Base-by-base conservation (phyloP, 305 asterid species). In the Fraxinus latifolia region DNA sequence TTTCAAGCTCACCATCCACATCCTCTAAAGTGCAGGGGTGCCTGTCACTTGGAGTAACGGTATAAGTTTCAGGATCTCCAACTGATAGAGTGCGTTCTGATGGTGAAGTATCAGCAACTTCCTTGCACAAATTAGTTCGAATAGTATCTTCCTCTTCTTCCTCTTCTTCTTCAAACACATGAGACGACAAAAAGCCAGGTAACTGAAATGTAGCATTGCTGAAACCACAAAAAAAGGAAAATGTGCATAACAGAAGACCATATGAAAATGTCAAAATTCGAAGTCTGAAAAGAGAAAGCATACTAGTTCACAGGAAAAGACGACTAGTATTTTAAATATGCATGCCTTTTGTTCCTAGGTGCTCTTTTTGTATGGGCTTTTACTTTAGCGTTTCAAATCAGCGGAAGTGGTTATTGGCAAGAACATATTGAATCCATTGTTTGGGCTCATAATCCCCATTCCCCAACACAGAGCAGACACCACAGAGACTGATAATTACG, bases 1-100 rank as follows among this genome's bases (percentile, higher is more conserved):
- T 95, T 87, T 95, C 99, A 83, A 94, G 99, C 91, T 94, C 99
- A 74, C 97, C 98, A 71, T 95, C 98, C 5, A 95, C 99, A 82
- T 93, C 97, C 88, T 95, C 97, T 86, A 95, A 89, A 68, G 91
- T 90, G 88, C 89, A 88, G 87, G 91, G 97, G 79, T 91, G 96
- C 79, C 94, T 89, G 86, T 94, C 97, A 85, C 83, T 92, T 60
- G 99, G 93, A 80, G 97, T 90, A 74, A 87, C 85, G 12, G 80
- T 68, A 76, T 76, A 84, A 82, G 82, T 87, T 79, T 92, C 97
- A 58, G 86, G 84, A 86, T 83, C 87, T 71, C 84, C 89, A 25
- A 86, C 87, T 71, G 82, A 84, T 77, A 91, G 95, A 47, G 90
- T 84, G 21, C 47, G 86, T 77, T 87, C 83, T 4, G 85, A 77